Evolutionary conservation across 208 protist genomes (phyloP), one percentile per base, ranked within the genome.

Genomic region (Leishmania guyanensis): DNA sequence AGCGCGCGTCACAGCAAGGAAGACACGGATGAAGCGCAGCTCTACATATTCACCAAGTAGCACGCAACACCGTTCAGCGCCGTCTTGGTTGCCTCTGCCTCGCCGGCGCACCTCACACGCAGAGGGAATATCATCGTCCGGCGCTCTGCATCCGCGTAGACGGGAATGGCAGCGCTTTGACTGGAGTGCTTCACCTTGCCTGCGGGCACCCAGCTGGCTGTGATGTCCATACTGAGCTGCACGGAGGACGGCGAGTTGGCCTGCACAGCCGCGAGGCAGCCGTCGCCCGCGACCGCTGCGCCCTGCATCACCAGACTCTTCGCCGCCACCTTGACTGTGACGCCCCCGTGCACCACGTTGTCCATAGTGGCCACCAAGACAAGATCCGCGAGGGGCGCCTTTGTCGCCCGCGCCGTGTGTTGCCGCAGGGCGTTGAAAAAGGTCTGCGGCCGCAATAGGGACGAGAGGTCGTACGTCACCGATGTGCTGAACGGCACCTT

Each of bases 391-490:
- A 99, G 89, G n/a, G 94, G 75, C 14, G 76, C 58, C 75, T 87
- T 84, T 65, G 83, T 86, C 22, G 86, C 82, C 46, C 95, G 91
- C 20, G 97, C 97, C 16, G 97, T 99, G 90, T 98, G 88, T 90
- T 99, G 96, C 5, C 97, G 95, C 51, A 99, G 86, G 6, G 98
- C 97, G 83, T 99, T 99, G 76, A 99, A 92, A 86, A 99, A 99
- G 65, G 97, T 97, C 58, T 93, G 80, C 12, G 98, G 98, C 3
- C 95, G 93, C 80, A 99, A 94, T 74, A 99, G 86, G 75, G 95
- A 84, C 36, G 86, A 83, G 17, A 99, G 84, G 78, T 97, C 87
- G 79, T 99, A 92, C 20, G 70, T 79, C 20, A 51, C 81, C 3
- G 96, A 89, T 12, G 93, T 73, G 56, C 89, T 89, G 77, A 92